Base-by-base conservation (phyloP, 495 filamentous ascomycete genomes). In the Aspergillus avenaceus region DNA sequence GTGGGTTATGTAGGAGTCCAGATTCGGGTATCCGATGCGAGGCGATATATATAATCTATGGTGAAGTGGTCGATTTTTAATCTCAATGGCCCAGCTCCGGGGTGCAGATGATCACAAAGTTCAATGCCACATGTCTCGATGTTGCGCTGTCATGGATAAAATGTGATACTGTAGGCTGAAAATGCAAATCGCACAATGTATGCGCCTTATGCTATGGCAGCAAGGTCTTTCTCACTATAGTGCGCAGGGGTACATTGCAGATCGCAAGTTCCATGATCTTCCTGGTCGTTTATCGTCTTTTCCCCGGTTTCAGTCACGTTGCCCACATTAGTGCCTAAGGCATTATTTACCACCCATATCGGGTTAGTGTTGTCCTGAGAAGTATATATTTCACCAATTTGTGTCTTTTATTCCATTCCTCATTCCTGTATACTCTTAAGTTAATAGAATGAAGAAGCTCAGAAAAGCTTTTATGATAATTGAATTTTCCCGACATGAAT, bases 231-330 rank as follows among this genome's bases (percentile, higher is more conserved):
- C 16, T 1, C 11, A 21, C 21, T 21, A 8, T 8, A 9, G 16
- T 18, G 16, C n/a, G 34, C 12, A 1, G 32, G 13, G 21, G 25
- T 45, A 45, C 31, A 45, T 45, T 29, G 26, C 3, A 38, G 16
- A 19, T 16, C 9, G 34, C 4, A 38, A 21, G 34, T 16, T 8
- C 4, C 34, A 19, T 42, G 5, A 34, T 31, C 29, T 8, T 7
- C 18, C 9, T 14, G 31, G 31, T 25, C 38, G 38, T 31, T 47
- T 19, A 47, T 55, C 52, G 31, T 32, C 29, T 46, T 54, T 51
- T 47, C 49, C 29, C 56, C 41, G 41, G 52, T 41, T 41, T 48
- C 49, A 51, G 47, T 60, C 53, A 56, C 58, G 53, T 60, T 56
- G 45, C 51, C 27, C 14, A 26, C 45, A 42, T 40, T 44, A 18